Conservation (phyloP, 306 rosid genomes). For the Macrotyloma uniflorum region DNA sequence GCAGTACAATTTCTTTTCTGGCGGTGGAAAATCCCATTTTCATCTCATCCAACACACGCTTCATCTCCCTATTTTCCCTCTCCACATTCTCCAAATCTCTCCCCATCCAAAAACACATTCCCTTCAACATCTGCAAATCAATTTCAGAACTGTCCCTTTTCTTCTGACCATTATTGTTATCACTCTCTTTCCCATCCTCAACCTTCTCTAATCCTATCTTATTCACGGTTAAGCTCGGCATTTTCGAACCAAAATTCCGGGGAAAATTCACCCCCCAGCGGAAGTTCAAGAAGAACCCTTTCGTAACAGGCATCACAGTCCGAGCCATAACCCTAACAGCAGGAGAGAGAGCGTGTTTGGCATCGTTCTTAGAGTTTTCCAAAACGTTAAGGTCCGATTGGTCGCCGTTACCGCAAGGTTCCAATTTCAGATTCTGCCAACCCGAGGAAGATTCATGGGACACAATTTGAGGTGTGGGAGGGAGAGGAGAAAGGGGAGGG, state of each 20-base stretch:
- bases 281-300: slow-evolving; percentile 52
- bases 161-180: not conserved
- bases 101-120: slow-evolving; percentile 61
- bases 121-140: slow-evolving; percentile 65
- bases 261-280: slow-evolving; percentile 75
- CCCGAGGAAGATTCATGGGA: slow-evolving; percentile 43
- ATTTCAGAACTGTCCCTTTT: slow-evolving; percentile 22
- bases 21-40: slow-evolving; percentile 42
- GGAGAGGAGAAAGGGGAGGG: slow-evolving; percentile 35
- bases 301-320: slow-evolving; percentile 63
- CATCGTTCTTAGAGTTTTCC: slow-evolving; percentile 35
- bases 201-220: slow-evolving; percentile 76
- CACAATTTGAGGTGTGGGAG: slow-evolving; percentile 32
- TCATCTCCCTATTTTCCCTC: slow-evolving; percentile 76
- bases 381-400: not conserved
- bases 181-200: slow-evolving; percentile 47
- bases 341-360: not conserved
- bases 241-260: slow-evolving; percentile 40
- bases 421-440: slow-evolving; percentile 82
- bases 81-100: slow-evolving; percentile 68
- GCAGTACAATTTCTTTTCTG: slow-evolving; percentile 35
- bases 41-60: slow-evolving; percentile 59
- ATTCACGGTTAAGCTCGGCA: slow-evolving; percentile 67
- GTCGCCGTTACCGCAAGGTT: slow-evolving; percentile 46
- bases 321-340: slow-evolving; percentile 66